Evolutionary conservation across 805 yeast species (phyloP).

Genomic region (Metschnikowia similis): DNA sequence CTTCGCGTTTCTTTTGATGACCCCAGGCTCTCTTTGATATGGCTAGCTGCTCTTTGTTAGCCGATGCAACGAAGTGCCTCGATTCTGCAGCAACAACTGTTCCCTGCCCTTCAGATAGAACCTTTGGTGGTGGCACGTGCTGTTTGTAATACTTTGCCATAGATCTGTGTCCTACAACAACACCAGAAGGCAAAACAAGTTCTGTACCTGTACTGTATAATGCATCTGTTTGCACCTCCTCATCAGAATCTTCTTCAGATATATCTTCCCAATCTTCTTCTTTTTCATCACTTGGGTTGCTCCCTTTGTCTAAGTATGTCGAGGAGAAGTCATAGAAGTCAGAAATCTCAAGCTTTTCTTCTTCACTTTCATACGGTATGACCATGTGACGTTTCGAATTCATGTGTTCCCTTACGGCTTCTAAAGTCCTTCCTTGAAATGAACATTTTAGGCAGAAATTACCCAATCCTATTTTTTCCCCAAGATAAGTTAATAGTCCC

Average conservation of each 20-base stretch:
- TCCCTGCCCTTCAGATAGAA: conserved; percentile 40
- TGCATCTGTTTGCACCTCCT: conserved; percentile 25
- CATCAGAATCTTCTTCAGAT: conserved; percentile 27
- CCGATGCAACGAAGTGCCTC: conserved; percentile 43
- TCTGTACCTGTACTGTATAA: conserved; percentile 35
- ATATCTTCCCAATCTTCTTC: conserved; percentile 41
- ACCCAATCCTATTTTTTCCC: conserved; percentile 78
- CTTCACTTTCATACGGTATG: conserved; percentile 80
- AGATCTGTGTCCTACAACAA: conserved; percentile 40
- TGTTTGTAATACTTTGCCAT: conserved; percentile 42
- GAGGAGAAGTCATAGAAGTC: conserved; percentile 82
- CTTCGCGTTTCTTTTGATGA: conserved; percentile 48
- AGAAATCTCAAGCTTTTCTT: conserved; percentile 70
- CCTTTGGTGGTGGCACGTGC: conserved; percentile 40
- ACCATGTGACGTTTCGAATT: conserved; percentile 78
- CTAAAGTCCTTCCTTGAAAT: conserved; percentile 79
- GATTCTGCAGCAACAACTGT: conserved; percentile 48
- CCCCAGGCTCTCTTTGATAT: conserved; percentile 57
- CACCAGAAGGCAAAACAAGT: conserved; percentile 39
- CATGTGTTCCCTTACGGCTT: conserved; percentile 89
- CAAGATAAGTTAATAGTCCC: conserved; percentile 73
- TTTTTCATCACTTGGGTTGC: conserved; percentile 1
- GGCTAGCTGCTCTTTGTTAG: conserved; percentile 39
- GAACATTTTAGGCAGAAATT: conserved; percentile 78
- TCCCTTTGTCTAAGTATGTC: conserved; percentile 40